Conservation (phyloP, 177 flowering plant genomes). For the Tripterygium wilfordii region DNA sequence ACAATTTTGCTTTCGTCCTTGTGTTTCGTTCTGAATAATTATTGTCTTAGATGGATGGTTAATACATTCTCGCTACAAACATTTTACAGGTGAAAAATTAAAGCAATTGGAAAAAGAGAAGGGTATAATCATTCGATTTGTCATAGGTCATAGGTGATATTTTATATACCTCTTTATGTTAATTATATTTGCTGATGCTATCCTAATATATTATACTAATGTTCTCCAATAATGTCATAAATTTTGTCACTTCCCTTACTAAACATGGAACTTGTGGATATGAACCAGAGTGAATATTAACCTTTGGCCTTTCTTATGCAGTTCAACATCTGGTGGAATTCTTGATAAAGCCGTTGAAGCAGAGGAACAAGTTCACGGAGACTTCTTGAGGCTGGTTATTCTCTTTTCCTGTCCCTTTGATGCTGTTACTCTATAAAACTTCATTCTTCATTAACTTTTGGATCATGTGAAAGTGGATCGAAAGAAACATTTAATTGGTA, state of each 20-base stretch:
- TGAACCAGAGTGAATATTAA: not conserved
- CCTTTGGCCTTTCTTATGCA: conserved; percentile 14
- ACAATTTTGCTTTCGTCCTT: no score
- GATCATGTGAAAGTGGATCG: not conserved
- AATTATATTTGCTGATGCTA: not conserved
- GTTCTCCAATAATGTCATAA: not conserved
- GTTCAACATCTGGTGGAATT: conserved; percentile 61
- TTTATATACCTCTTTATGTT: not conserved
- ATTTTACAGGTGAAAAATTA: conserved; percentile 53
- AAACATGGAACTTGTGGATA: not conserved
- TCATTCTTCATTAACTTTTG: no score
- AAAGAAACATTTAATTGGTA: not conserved
- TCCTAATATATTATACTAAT: not conserved
- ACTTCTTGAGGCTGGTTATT: conserved; percentile 72
- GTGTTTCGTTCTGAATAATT: no score
- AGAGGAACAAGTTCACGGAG: conserved; percentile 61
- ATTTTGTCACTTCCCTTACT: no score
- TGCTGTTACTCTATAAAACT: no score
- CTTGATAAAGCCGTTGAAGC: conserved; percentile 77
- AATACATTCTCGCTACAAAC: conserved; percentile 3
- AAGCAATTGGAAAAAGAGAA: conserved; percentile 69
- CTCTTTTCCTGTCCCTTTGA: not conserved
- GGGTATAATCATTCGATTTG: conserved; percentile 70
- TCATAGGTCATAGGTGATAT: conserved; percentile 70
- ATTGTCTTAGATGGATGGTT: conserved; percentile 7